Conservation (phyloP, 139 green algal genomes). For the Chlamydomonas sphaeroides region DNA sequence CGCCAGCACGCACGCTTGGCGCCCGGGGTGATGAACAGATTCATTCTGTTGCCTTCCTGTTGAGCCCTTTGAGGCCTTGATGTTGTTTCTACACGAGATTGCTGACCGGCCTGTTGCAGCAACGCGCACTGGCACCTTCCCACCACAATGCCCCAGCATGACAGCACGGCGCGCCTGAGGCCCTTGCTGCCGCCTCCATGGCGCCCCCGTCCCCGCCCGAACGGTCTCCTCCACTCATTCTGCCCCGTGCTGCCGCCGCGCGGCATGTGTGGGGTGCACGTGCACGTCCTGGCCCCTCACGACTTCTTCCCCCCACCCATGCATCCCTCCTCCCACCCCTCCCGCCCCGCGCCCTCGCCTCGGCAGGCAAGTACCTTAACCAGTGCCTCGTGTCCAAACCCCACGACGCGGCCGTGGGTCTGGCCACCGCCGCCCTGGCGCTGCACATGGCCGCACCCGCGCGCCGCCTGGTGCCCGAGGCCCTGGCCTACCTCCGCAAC, state of each 20-base stretch:
- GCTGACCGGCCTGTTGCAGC: too few relatives aligned
- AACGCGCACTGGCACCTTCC: too few relatives aligned
- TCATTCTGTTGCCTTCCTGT: slow-evolving; percentile 27
- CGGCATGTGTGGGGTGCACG: too few relatives aligned
- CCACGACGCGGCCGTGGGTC: slow-evolving; percentile 45
- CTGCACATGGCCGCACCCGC: slow-evolving; percentile 60
- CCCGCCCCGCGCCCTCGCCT: background rate
- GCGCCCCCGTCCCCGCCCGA: too few relatives aligned
- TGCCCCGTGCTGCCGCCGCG: too few relatives aligned
- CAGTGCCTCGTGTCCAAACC: slow-evolving; percentile 45
- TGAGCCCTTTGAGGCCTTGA: slow-evolving; percentile 12
- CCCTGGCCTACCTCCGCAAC: slow-evolving; percentile 64
- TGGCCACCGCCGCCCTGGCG: slow-evolving; percentile 64
- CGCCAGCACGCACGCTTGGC: too few relatives aligned
- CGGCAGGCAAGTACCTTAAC: slow-evolving; percentile 46
- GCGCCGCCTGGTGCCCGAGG: slow-evolving; percentile 70
- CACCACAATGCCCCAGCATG: too few relatives aligned
- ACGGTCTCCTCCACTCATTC: too few relatives aligned
- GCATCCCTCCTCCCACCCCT: background rate
- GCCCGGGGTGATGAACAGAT: slow-evolving; percentile 18
- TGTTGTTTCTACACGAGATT: slow-evolving; percentile 11
- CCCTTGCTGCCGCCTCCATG: too few relatives aligned
- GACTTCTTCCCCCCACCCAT: background rate
- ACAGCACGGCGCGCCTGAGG: too few relatives aligned
- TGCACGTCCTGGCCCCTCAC: too few relatives aligned